These are phyloP conservation scores for Vicia faba DNA, from an alignment of 306 rosid species.

Conservation along the genomic window DNA sequence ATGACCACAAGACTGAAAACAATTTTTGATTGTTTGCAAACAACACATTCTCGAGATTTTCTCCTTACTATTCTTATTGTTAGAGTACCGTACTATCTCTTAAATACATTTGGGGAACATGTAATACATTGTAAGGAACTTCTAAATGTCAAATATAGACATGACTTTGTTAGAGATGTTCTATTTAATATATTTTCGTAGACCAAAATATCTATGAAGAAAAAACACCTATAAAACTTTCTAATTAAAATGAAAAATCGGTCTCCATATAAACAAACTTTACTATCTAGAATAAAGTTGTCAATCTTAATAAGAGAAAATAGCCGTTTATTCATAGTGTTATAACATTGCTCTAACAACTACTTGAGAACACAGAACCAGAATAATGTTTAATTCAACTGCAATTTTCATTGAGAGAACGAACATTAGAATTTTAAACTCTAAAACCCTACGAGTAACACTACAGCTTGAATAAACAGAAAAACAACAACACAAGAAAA, in stretches of 20 bases:
- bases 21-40: too few species aligned
- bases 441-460: background rate
- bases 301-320: background rate
- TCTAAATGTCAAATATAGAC: too few species aligned
- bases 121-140: too few species aligned
- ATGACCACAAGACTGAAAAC: too few species aligned
- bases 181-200: too few species aligned
- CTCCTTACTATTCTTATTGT: too few species aligned
- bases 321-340: background rate
- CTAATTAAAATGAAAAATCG: background rate
- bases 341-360: background rate
- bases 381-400: background rate
- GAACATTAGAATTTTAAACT: background rate
- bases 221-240: background rate
- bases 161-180: too few species aligned
- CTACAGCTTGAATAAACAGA: background rate
- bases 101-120: too few species aligned
- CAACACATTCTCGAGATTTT: too few species aligned
- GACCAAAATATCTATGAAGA: too few species aligned
- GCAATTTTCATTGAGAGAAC: background rate
- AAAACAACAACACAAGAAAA: constrained; percentile 7
- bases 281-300: constrained; percentile 1
- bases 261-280: constrained; percentile 9
- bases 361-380: background rate
- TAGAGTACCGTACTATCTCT: too few species aligned